Base-by-base conservation (phyloP, 345 rosid species). In the Acer yangbiense region DNA sequence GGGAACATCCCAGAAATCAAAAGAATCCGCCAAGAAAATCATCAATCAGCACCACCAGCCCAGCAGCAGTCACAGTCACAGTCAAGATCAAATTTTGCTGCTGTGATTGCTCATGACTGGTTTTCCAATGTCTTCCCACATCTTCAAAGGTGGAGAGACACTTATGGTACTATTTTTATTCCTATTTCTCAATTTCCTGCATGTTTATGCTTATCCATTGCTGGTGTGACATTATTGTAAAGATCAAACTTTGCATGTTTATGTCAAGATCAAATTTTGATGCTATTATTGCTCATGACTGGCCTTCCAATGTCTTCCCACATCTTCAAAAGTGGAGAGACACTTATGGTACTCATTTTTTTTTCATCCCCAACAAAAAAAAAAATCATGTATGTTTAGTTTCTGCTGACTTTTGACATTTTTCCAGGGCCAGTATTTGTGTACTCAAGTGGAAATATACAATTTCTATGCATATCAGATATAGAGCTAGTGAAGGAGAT, bases 371-470 rank as follows among this genome's bases (percentile, higher is more conserved):
- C 39, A 35, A 35, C 6, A 35, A 35, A 35, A 29, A 29, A 2
- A 29, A 29, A 29, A 29, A 29, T 43, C 46, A 7, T 43, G 46
- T 14, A 46, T 11, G 35, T 23, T 25, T 65, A 16, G 10, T 16
- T 65, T 65, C 21, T 65, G 55, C 14, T 50, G 16, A 50, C 25
- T 18, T n/a, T 60, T 60, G 64, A 43, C 25, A 50, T 50, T 3
- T 3, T 72, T 69, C 60, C 84, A 83, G 91, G 89, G 12, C 75
- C 87, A 27, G 65, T 78, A 6, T 88, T 88, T 77, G 6, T 79
- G 52, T 85, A 87, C 72, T 87, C 91, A 57, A 82, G 76, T 9
- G 89, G 91, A 61, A 80, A 62, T 64, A 61, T 87, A 44, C 90
- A 84, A 54, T n/a, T 76, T 2, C 58, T 87, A 16, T 80, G 80